These are phyloP conservation scores for Pseudogymnoascus sp. DNA, from an alignment of 2,329 filamentous ascomycete genomes.

Conservation along the genomic window DNA sequence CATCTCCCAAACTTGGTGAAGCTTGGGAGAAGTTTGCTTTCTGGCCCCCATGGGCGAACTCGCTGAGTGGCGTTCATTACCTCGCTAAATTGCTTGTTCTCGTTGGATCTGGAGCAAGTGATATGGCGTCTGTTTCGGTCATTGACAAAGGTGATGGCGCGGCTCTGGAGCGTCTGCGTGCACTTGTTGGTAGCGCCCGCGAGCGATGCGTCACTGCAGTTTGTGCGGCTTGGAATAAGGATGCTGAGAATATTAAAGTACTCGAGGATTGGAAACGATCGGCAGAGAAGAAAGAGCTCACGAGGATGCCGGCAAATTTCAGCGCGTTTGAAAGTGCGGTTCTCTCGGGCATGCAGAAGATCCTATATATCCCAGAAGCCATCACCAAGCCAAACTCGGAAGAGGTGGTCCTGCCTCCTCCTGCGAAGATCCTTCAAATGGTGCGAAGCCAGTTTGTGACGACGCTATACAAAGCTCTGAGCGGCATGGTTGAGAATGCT, in stretches of 20 bases:
- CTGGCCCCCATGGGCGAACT: conserved; percentile 91
- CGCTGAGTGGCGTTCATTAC: conserved; percentile 85
- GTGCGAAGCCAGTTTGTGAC: conserved; percentile 88
- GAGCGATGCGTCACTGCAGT: conserved; percentile 82
- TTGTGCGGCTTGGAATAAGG: conserved; percentile 85
- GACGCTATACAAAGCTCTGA: conserved; percentile 87
- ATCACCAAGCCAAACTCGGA: conserved; percentile 65
- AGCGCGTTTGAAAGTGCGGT: conserved; percentile 77
- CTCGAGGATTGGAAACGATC: conserved; percentile 91
- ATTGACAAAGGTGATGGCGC: conserved; percentile 51
- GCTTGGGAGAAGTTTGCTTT: conserved; percentile 92
- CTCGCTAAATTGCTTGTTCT: conserved; percentile 74
- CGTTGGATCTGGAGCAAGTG: conserved; percentile 79
- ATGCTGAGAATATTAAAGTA: conserved; percentile 86
- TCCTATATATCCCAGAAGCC: conserved; percentile 85
- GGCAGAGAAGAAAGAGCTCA: conserved; percentile 75
- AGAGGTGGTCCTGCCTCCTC: conserved; percentile 78
- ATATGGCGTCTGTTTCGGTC: conserved; percentile 71
- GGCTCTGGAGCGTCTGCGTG: conserved; percentile 65
- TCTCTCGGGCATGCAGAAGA: conserved; percentile 84
- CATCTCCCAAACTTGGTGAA: conserved; percentile 72
- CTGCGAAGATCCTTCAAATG: conserved; percentile 81
- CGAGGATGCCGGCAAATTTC: conserved; percentile 84
- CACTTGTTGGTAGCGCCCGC: conserved; percentile 68
- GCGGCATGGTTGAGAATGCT: conserved; percentile 95